Conservation (phyloP, 257 asterid genomes). For the Catharanthus roseus region DNA sequence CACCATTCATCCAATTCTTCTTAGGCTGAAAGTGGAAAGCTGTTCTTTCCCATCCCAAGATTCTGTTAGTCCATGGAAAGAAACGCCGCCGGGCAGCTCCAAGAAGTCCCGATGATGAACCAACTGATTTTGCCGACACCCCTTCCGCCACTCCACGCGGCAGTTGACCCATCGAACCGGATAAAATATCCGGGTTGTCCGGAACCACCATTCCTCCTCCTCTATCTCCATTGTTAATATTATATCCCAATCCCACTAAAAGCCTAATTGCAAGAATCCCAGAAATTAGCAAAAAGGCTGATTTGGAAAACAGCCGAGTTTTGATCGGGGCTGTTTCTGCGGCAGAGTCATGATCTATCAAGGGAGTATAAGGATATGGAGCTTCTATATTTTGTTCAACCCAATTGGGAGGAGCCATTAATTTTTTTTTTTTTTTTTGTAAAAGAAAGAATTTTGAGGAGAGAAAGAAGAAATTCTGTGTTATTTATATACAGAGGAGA, state of each 20-base stretch:
- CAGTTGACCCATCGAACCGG: background rate
- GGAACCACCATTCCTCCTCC: background rate
- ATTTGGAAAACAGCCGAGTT: background rate
- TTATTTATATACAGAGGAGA: background rate
- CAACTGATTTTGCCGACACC: constrained; percentile 27
- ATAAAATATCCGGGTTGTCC: background rate
- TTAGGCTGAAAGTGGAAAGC: constrained; percentile 35
- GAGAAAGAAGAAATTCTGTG: background rate
- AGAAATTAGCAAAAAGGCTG: background rate
- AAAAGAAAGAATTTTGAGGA: too few species aligned
- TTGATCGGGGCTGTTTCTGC: background rate
- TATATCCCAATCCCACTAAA: constrained; percentile 4
- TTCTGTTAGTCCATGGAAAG: constrained; percentile 17
- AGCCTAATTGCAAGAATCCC: constrained; percentile 15
- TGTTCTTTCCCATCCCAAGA: constrained; percentile 32
- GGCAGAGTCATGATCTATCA: background rate
- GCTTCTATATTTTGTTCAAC: background rate
- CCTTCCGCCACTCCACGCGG: constrained; percentile 31
- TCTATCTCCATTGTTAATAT: background rate
- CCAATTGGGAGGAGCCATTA: constrained; percentile 9
- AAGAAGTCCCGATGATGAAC: background rate
- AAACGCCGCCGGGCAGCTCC: background rate
- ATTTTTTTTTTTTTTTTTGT: background rate
- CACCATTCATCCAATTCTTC: constrained; percentile 40
- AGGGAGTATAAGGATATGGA: background rate